Evolutionary conservation across 1,139 yeast species (phyloP), one percentile per base, ranked within the genome.

Genomic region (Taphrina wiesneri): DNA sequence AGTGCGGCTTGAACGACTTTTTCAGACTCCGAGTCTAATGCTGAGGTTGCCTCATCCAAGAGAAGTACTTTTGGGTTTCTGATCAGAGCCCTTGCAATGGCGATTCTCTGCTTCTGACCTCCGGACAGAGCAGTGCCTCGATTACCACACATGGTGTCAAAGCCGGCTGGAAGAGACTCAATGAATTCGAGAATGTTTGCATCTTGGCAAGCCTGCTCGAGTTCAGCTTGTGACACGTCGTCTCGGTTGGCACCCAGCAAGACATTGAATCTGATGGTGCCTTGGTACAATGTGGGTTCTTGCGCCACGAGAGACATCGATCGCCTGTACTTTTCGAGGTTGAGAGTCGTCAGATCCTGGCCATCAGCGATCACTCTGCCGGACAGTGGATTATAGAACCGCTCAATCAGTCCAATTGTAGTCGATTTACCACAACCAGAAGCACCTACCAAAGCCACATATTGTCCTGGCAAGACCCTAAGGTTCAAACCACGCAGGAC

Each of bases 381-480:
- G 0, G 78, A 72, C 2, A 79, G 73, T 1, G 96, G 95, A 70
- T 88, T 86, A 75, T 92, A 92, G 75, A 90, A 91, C 67, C 96
- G 79, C 70, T 91, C 82, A 65, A 90, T 77, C 65, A 92, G 78
- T 30, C 92, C 88, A n/a, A 96, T 88, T 41, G 95, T 86, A 0
- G 97, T 92, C 1, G 96, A 88, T 77, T 92, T 92, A 46, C 98
- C 98, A 72, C 96, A 85, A 3, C 98, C 98, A 2, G 96, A 90
- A 0, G 97, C 95, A 0, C 98, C 99, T 2, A 92, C 98, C 69
- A 92, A 83, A 71, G 98, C 96, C 39, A 90, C 90, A 73, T 89
- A 90, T 68, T 95, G 91, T 1, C 97, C 97, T 59, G 85, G 81
- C 67, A 85, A 82, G 67, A 92, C 86, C 34, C 79, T 83, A 70